A percentile compares a stretch with the other conserved stretches of the same genome.
These are phyloP conservation scores for Chlorella sp. DNA, from an alignment of 139 green algal genomes.

Conservation along the genomic window DNA sequence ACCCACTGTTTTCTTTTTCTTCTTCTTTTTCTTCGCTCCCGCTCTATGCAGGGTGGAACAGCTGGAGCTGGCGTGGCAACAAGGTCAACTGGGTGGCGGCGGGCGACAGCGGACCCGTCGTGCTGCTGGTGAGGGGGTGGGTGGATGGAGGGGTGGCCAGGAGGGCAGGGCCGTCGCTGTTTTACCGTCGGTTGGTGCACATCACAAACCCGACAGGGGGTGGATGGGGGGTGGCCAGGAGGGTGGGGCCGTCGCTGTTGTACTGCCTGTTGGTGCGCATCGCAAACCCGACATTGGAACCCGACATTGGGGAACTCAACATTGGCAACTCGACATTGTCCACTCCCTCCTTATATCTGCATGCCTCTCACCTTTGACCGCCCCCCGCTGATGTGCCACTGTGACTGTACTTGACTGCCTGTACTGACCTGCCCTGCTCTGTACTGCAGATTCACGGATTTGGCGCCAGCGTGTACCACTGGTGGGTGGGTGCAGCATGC, in stretches of 20 bases:
- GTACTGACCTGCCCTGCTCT: background rate
- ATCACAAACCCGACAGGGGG: too few relatives aligned
- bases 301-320: too few relatives aligned
- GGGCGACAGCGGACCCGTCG: background rate
- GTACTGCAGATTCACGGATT: conserved; percentile 77
- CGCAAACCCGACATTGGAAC: too few relatives aligned
- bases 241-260: background rate
- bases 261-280: too few relatives aligned
- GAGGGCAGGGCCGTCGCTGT: background rate
- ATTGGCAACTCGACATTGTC: background rate
- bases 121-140: background rate
- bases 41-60: conserved; percentile 60
- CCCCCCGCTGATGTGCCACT: background rate
- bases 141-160: too few relatives aligned
- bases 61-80: conserved; percentile 71
- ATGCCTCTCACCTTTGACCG: background rate
- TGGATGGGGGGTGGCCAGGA: too few relatives aligned
- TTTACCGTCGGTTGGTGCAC: background rate
- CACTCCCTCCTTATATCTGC: too few relatives aligned
- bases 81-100: conserved; percentile 64
- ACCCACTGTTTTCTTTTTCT: background rate
- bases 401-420: too few relatives aligned
- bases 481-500: background rate
- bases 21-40: background rate
- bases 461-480: conserved; percentile 63